These are phyloP conservation scores for Hypoxylon sp. DNA, from an alignment of 2,329 filamentous ascomycete species.

Conservation along the genomic window DNA sequence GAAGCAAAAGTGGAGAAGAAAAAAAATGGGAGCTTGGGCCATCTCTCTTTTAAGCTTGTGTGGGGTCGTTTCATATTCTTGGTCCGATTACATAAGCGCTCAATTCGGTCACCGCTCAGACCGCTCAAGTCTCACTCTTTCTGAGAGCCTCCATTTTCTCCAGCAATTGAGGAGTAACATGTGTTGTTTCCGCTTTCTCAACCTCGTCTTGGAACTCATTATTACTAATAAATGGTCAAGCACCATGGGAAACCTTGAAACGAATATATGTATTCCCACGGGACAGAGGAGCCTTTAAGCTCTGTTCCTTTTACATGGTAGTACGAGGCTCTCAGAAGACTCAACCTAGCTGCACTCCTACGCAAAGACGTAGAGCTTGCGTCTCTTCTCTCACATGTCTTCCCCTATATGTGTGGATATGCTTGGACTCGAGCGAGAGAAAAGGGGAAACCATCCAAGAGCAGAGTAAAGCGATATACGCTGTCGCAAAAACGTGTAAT, in stretches of 20 bases:
- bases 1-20: conserved; percentile 19
- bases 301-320: background rate
- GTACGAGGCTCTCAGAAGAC: background rate
- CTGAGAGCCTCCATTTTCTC: background rate
- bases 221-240: background rate
- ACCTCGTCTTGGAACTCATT: background rate
- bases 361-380: background rate
- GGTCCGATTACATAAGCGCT: conserved; percentile 13
- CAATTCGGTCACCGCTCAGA: background rate
- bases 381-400: background rate
- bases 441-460: too few relatives aligned
- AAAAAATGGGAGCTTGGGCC: conserved; percentile 36
- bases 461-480: background rate
- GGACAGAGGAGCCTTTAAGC: background rate
- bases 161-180: background rate
- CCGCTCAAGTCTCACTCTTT: background rate
- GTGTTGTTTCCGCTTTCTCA: background rate
- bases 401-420: background rate
- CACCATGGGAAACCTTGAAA: background rate
- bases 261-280: background rate
- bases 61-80: conserved; percentile 5
- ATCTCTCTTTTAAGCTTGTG: conserved; percentile 22
- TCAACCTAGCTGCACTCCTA: background rate
- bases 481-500: background rate
- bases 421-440: too few relatives aligned